Base-by-base conservation (phyloP, 371 early-diverging fungal genomes). In the Apophysomyces sp. region DNA sequence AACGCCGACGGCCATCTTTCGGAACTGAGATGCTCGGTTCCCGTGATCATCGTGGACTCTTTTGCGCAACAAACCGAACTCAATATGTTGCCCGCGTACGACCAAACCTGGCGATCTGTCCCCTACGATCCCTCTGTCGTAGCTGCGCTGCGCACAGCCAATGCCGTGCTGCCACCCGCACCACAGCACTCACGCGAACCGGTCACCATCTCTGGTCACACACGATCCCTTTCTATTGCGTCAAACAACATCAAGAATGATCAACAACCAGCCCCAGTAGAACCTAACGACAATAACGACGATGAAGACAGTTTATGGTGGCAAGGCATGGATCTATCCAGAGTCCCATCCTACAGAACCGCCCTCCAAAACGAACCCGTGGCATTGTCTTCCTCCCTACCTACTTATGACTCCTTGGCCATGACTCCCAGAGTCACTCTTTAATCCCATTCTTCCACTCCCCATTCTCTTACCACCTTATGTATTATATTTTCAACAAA, bases 301-400 rank as follows among this genome's bases (percentile, higher is more conserved):
- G 58, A 62, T 31, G 30, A 62, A 28, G 27, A 39, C 26, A 37
- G 62, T 12, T 41, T 66, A 13, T 78, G 78, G 78, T 78, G 75
- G 75, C 58, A 78, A 32, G 78, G 78, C 0, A 59, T 67, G 57
- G 68, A 78, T 34, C 40, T 78, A 18, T 69, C 76, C 8, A 32
- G 76, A 26, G 79, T 78, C 0, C 79, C 79, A n/a, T 75, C 76
- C 44, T 78, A 78, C 49, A 52, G 62, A n/a, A 78, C 76, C 5
- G 76, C 72, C 15, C 71, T 71, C 16, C 70, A 71, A 44, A 71
- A 71, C 41, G 72, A 63, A n/a, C 68, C 66, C 28, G 72, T 62
- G 1, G 39, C 65, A 2, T 58, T 77, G 11, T 80, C 80, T 12
- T 68, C 68, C 8, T 80, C 80, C 9, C 52, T 77, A 13, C 80